Conservation (phyloP, 176 grass and related monocot species). For the Oryza australiensis region DNA sequence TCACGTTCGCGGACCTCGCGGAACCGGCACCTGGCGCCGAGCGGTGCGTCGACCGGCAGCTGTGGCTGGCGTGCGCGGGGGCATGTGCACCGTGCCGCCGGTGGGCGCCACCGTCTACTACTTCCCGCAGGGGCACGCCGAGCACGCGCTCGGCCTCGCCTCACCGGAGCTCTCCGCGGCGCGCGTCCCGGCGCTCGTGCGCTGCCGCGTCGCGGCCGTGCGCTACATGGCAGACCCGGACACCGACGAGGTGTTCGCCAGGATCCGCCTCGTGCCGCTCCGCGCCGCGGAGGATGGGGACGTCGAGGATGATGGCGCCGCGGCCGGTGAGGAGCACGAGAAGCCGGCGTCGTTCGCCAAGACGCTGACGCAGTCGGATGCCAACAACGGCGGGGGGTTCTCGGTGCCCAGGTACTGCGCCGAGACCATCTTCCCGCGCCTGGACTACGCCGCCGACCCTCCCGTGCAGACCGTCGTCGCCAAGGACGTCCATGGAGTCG, state of each 20-base stretch:
- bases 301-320: conserved; percentile 32
- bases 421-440: conserved; percentile 88
- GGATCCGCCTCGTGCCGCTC: conserved; percentile 62
- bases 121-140: conserved; percentile 97
- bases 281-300: conserved; percentile 16
- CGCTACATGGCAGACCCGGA: conserved; percentile 81
- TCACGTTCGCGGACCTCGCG: conserved; percentile 65
- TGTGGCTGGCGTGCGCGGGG: conserved; percentile 96
- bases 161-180: conserved; percentile 29
- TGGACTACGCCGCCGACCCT: conserved; percentile 82
- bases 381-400: conserved; percentile 96
- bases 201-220: conserved; percentile 63
- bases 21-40: conserved; percentile 53
- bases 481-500: conserved; percentile 77
- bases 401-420: conserved; percentile 92
- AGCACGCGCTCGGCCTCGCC: conserved; percentile 69
- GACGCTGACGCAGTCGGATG: conserved; percentile 93
- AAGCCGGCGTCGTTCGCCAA: conserved; percentile 96
- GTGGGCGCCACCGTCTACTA: conserved; percentile 77
- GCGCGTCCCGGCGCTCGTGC: conserved; percentile 54
- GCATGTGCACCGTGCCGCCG: conserved; percentile 86
- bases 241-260: conserved; percentile 86
- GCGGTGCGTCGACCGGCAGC: conserved; percentile 72
- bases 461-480: conserved; percentile 88
- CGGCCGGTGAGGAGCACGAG: conserved; percentile 35